Evolutionary conservation across 2,329 filamentous ascomycete genomes (phyloP), one percentile per base, ranked within the genome.

Genomic region (Penicillium sp.): DNA sequence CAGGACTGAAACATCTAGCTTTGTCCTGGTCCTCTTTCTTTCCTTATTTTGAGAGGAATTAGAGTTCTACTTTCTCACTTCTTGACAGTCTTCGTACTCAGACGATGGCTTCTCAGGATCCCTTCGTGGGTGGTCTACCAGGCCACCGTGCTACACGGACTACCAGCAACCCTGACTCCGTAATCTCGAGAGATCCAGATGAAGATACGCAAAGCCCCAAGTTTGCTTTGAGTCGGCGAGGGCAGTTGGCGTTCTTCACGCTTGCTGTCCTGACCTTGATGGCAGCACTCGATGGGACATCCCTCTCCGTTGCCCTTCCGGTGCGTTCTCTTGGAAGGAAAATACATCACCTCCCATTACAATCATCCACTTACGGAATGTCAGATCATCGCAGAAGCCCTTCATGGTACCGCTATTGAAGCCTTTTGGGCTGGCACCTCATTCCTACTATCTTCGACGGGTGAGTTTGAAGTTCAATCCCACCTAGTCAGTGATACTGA

Each of bases 361-460:
- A 1, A 13, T 4, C 4, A n/a, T 24, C 28, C 39, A 9, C 51
- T 56, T 18, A 60, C 2, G 3, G 4, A 24, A 0, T 4, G 13
- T 2, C 28, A 68, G 65, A 66, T 59, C 11, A 67, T 71, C 28
- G 58, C 66, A 3, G 35, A 58, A 45, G 57, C 61, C 2, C 50
- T 72, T 3, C 49, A 68, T n/a, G 64, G 65, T 34, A 64, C 59
- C 0, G 63, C 66, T 0, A 70, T 66, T 8, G 61, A 75, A 42
- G 69, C 74, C 0, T 77, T 78, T 55, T 79, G 76, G 77, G 69
- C 73, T 33, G 75, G 73, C 0, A 74, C 75, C 0, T 71, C 73
- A 0, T 79, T 76, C 51, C 65, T 79, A 1, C 61, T 79, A 4
- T 52, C 48, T 24, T 64, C 62, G 9, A 64, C 62, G 29, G 62